Conservation (phyloP, 768 basidiomycete genomes). For the Sarcodon sp. region DNA sequence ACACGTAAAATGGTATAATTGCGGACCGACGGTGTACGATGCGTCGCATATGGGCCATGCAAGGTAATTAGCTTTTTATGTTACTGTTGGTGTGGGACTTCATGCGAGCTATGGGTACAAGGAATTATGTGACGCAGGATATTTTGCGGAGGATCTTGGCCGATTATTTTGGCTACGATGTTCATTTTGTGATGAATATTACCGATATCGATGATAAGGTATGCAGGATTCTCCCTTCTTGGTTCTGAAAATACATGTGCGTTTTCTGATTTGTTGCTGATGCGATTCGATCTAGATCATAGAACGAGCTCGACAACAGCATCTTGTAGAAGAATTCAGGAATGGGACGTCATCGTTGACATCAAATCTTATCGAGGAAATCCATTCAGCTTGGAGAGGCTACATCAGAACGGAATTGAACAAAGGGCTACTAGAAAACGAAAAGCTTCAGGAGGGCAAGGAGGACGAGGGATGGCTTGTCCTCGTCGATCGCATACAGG, state of each 20-base stretch:
- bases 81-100: background rate
- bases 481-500: constrained; percentile 30
- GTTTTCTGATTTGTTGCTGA: background rate
- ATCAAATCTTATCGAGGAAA: constrained; percentile 38
- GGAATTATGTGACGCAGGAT: constrained; percentile 96
- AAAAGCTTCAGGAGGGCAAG: constrained; percentile 32
- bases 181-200: constrained; percentile 98
- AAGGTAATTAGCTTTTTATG: constrained; percentile 36
- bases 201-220: constrained; percentile 99
- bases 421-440: constrained; percentile 43
- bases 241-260: background rate
- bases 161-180: constrained; percentile 95
- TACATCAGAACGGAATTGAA: constrained; percentile 53
- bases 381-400: constrained; percentile 49
- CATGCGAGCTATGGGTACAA: constrained; percentile 15
- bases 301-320: constrained; percentile 71
- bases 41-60: constrained; percentile 98
- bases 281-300: constrained; percentile 60
- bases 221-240: constrained; percentile 5
- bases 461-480: constrained; percentile 40
- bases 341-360: constrained; percentile 41
- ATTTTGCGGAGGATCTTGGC: constrained; percentile 79
- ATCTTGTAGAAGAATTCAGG: constrained; percentile 54
- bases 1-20: constrained; percentile 97
- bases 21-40: constrained; percentile 98